Percentiles rank a stretch among this genome's conserved stretches.
phyloP scores from a whole-genome alignment of 371 early-diverging fungal species.

The Nosema bombycis region DNA sequence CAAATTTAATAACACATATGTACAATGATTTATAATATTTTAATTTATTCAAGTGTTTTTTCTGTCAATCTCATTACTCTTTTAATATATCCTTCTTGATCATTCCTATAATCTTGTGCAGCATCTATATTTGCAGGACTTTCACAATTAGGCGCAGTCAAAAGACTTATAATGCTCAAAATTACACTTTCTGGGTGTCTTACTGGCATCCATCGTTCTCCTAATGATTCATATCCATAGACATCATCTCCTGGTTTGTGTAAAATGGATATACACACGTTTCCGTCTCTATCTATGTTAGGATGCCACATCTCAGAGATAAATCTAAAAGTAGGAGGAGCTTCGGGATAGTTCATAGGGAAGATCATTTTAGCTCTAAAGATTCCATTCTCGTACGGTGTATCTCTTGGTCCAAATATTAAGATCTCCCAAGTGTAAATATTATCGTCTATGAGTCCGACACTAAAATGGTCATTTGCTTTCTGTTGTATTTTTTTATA shows the following conservation, averaged over 20 bases:
- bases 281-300: constrained; percentile 70
- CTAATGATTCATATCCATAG: constrained; percentile 80
- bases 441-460: constrained; percentile 66
- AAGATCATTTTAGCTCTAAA: constrained; percentile 76
- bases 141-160: constrained; percentile 67
- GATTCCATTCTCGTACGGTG: constrained; percentile 92
- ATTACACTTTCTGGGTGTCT: constrained; percentile 69
- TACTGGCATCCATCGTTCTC: constrained; percentile 84
- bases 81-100: constrained; percentile 70
- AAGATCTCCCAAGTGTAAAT: constrained; percentile 80
- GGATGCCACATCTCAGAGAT: constrained; percentile 84
- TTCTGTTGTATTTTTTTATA: constrained; percentile 58
- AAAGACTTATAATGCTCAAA: constrained; percentile 63
- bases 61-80: constrained; percentile 70
- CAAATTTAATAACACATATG: too few species aligned
- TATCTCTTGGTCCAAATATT: constrained; percentile 84
- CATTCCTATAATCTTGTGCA: constrained; percentile 66
- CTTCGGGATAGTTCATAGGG: constrained; percentile 74
- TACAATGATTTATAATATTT: too few species aligned
- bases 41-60: constrained; percentile 69
- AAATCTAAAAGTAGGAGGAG: constrained; percentile 77
- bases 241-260: constrained; percentile 70
- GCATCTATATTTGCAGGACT: constrained; percentile 67
- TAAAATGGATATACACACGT: constrained; percentile 66
- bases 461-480: constrained; percentile 63